These are phyloP conservation scores for Pythium rhizo-oryzae DNA, from an alignment of 352 stramenopile species.

Conservation along the genomic window DNA sequence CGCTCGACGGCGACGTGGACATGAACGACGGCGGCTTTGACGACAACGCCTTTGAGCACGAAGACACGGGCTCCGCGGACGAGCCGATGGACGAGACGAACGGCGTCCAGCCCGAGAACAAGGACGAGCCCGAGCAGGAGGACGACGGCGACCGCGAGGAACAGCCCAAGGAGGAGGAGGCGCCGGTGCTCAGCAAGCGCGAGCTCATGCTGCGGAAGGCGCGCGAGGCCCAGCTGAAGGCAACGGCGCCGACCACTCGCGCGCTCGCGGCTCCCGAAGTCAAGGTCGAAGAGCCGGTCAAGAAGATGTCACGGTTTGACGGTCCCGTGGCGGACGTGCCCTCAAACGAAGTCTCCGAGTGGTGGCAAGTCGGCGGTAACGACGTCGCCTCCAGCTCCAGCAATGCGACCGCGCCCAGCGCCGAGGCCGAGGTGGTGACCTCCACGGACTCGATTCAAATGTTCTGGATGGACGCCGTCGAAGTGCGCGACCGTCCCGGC, in stretches of 20 bases:
- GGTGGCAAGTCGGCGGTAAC: conserved; percentile 64
- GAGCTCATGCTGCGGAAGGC: conserved; percentile 77
- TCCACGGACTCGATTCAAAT: conserved; percentile 89
- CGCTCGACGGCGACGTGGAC: conserved; percentile 3
- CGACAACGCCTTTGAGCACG: conserved; percentile 23
- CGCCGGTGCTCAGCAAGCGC: conserved; percentile 63
- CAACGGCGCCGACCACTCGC: conserved; percentile 58
- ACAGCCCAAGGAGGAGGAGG: conserved; percentile 6
- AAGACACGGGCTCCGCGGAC: conserved; percentile 2
- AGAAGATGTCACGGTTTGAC: conserved; percentile 14
- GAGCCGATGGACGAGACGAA: conserved; percentile 32
- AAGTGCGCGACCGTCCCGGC: conserved; percentile 93
- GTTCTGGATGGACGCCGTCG: conserved; percentile 97
- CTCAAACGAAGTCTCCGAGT: conserved; percentile 87
- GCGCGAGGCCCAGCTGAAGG: conserved; percentile 57
- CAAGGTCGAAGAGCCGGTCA: conserved; percentile 30
- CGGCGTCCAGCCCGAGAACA: conserved; percentile 34
- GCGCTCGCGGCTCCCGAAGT: conserved; percentile 43
- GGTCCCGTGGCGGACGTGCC: conserved; percentile 51
- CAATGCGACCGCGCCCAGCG: conserved; percentile 5
- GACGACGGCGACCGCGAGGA: conserved; percentile 20
- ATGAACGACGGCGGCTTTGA: conserved; percentile 18
- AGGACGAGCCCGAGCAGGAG: conserved; percentile 37
- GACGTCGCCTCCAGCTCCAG: conserved; percentile 20
- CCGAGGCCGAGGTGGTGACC: conserved; percentile 30